Percentiles rank a stretch among this genome's conserved stretches.
phyloP scores from a whole-genome alignment of 352 stramenopile species.

The Pythium aquatile region DNA sequence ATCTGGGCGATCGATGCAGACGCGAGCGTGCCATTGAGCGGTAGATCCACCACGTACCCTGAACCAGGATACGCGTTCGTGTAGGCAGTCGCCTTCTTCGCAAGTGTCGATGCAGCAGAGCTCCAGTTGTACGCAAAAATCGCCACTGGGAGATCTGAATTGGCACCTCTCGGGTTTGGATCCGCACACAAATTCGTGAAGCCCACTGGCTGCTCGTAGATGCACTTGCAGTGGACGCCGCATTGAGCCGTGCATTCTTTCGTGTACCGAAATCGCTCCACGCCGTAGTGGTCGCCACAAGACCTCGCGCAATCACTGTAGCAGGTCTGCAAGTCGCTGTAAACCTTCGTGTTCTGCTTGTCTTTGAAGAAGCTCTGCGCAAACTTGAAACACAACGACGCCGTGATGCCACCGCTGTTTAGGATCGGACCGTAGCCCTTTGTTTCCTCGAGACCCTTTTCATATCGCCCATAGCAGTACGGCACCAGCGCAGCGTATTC shows the following conservation, averaged over 20 bases:
- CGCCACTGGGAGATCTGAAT: slow-evolving; percentile 28
- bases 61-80: slow-evolving; percentile 49
- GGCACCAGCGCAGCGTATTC: slow-evolving; percentile 61
- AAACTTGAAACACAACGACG: slow-evolving; percentile 40
- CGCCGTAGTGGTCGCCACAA: slow-evolving; percentile 51
- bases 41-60: slow-evolving; percentile 60
- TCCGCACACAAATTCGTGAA: slow-evolving; percentile 42
- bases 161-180: slow-evolving; percentile 50
- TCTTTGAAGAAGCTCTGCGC: slow-evolving; percentile 50
- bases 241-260: slow-evolving; percentile 43
- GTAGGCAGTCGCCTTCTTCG: slow-evolving; percentile 27
- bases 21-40: slow-evolving; percentile 35
- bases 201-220: slow-evolving; percentile 57
- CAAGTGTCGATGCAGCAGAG: slow-evolving; percentile 23
- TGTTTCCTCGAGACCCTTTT: slow-evolving; percentile 33
- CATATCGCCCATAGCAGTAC: slow-evolving; percentile 62
- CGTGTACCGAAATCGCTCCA: slow-evolving; percentile 55
- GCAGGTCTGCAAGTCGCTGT: slow-evolving; percentile 53
- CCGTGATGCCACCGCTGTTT: slow-evolving; percentile 53
- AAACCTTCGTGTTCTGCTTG: slow-evolving; percentile 37
- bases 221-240: slow-evolving; percentile 58
- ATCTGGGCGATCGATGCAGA: slow-evolving; percentile 31
- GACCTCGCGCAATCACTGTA: slow-evolving; percentile 43
- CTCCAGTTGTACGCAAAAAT: slow-evolving; percentile 67
- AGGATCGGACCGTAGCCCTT: slow-evolving; percentile 54